Percentiles rank a stretch among this genome's conserved stretches.
These are phyloP conservation scores for Euphorbia tirucalli DNA, from an alignment of 345 rosid species.

Conservation along the genomic window DNA sequence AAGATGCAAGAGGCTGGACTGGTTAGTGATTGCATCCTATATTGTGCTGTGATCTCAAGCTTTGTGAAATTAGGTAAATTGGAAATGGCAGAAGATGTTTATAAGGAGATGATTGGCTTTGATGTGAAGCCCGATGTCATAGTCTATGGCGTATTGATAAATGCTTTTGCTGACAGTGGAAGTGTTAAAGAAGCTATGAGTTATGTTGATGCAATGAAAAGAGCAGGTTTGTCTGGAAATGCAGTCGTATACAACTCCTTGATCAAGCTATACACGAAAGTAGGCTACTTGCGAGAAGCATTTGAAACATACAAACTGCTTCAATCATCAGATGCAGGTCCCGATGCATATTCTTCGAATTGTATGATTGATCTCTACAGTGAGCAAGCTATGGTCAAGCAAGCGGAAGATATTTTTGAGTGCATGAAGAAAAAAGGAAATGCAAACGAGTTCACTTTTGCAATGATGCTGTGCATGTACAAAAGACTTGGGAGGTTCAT, in stretches of 20 bases:
- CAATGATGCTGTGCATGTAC: slow-evolving; percentile 88
- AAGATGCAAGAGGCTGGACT: slow-evolving; percentile 70
- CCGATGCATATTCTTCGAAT: slow-evolving; percentile 64
- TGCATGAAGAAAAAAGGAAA: slow-evolving; percentile 56
- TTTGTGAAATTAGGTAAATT: slow-evolving; percentile 62
- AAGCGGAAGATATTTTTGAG: slow-evolving; percentile 57
- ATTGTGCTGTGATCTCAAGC: slow-evolving; percentile 78
- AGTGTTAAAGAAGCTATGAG: slow-evolving; percentile 52
- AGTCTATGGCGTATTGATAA: slow-evolving; percentile 76
- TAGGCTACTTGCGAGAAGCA: slow-evolving; percentile 76
- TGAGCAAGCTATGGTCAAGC: slow-evolving; percentile 63
- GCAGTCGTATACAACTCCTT: slow-evolving; percentile 58
- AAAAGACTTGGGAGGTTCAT: slow-evolving; percentile 68
- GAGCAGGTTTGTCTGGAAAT: slow-evolving; percentile 59
- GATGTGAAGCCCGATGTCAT: slow-evolving; percentile 60
- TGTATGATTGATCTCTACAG: slow-evolving; percentile 88
- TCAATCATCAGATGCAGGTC: slow-evolving; percentile 33
- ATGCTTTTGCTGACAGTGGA: slow-evolving; percentile 77
- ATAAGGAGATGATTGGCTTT: slow-evolving; percentile 56
- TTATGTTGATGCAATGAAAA: slow-evolving; percentile 60
- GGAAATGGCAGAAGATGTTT: slow-evolving; percentile 62
- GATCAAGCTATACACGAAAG: slow-evolving; percentile 82
- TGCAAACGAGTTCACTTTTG: slow-evolving; percentile 75
- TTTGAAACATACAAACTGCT: slow-evolving; percentile 62
- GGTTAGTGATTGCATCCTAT: slow-evolving; percentile 66